phyloP scores from a whole-genome alignment of 2,329 filamentous ascomycete genomes.

The Beauveria asiatica region DNA sequence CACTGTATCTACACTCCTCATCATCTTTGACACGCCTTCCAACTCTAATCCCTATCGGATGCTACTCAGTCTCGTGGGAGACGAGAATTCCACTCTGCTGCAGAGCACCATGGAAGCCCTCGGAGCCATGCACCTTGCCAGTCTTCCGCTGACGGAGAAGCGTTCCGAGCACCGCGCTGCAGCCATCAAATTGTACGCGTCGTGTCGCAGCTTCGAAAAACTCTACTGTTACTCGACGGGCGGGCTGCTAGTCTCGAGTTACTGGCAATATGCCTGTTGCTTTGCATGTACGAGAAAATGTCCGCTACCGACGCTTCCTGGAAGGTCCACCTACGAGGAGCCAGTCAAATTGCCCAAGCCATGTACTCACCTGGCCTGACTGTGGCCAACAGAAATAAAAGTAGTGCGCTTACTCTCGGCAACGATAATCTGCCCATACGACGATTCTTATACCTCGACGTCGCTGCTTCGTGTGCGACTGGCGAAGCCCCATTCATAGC shows the following conservation, averaged over 20 bases:
- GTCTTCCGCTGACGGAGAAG: conserved; percentile 23
- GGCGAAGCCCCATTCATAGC: conserved; percentile 28
- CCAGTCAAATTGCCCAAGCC: conserved; percentile 26
- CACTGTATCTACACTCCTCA: conserved; percentile 33
- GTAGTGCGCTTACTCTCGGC: not conserved
- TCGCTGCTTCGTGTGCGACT: conserved; percentile 29
- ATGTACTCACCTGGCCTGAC: conserved; percentile 11
- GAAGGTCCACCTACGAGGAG: conserved; percentile 29
- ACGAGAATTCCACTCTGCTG: conserved; percentile 26
- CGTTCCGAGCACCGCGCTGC: conserved; percentile 27
- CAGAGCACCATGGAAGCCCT: conserved; percentile 30
- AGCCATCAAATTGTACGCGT: conserved; percentile 30
- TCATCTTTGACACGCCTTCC: conserved; percentile 31
- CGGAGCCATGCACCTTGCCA: conserved; percentile 31
- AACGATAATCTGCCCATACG: conserved; percentile 7
- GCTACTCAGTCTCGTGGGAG: conserved; percentile 34
- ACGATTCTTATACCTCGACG: conserved; percentile 29
- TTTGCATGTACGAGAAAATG: conserved; percentile 14
- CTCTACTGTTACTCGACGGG: conserved; percentile 21
- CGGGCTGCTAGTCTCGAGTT: conserved; percentile 16
- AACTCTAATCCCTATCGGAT: conserved; percentile 31
- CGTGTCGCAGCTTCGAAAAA: conserved; percentile 19
- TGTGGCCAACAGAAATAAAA: not conserved
- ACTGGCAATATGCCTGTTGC: conserved; percentile 17
- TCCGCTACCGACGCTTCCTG: conserved; percentile 22